Base-by-base conservation (phyloP, 2,329 filamentous ascomycete genomes). In the Ascochyta koolunga region DNA sequence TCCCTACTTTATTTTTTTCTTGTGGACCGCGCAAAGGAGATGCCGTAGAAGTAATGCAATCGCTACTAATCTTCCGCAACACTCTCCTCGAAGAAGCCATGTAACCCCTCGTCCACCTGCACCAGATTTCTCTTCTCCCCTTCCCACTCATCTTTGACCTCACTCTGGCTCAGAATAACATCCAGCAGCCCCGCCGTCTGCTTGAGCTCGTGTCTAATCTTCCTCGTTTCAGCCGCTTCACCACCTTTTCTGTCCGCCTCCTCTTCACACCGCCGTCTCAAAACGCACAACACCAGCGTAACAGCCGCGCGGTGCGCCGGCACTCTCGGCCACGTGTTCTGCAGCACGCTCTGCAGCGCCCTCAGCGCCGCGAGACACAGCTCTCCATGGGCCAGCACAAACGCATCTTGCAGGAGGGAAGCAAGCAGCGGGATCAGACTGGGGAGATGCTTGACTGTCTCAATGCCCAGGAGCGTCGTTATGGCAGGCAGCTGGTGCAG, bases 261-360 rank as follows among this genome's bases (percentile, higher is more conserved):
- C 49, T 66, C 60, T 31, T 63, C 58, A 45, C 66, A 60, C 18
- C 55, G 54, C 13, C 45, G 32, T 76, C 77, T 80, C 25, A 73
- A 68, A 5, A 77, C 48, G 33, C 68, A 66, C 1, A 91, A 59
- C 0, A 83, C 85, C 60, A 83, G 83, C 39, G 91, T 70, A 5
- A 93, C 76, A 54, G 89, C 85, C 4, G 82, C 84, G 24, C 84
- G 78, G 77, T 90, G 87, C 25, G 77, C 75, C 44, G 78, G 74
- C 5, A 96, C 77, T 4, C 91, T 80, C 10, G 89, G 88, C 86
- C 91, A 92, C 54, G 84, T 85, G 54, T 82, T 86, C 11, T 81
- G 61, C 10, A 96, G 76, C 13, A 88, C 76, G 0, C 77, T 75
- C 46, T 85, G 81, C 19, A 91, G 64, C 1, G 85, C 80, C 16